Percentiles rank a stretch among this genome's conserved stretches.
Evolutionary conservation across 208 protist genomes (phyloP).

Genomic region (Baffinella frigidus): DNA sequence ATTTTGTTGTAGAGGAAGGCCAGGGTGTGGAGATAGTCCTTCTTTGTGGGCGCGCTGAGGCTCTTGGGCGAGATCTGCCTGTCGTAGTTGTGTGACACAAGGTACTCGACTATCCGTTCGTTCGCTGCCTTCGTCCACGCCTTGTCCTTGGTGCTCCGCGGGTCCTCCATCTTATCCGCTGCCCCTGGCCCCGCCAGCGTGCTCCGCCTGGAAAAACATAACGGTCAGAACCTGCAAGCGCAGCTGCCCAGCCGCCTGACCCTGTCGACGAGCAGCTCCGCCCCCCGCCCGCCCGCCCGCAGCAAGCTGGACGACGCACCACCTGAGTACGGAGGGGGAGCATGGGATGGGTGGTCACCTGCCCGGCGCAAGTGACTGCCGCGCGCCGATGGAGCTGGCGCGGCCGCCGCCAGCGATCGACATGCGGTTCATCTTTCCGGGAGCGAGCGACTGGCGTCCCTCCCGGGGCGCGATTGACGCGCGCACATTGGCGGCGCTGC

Average conservation of each 20-base stretch:
- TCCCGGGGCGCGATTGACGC: not conserved
- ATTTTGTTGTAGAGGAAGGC: constrained; percentile 62
- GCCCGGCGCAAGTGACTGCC: constrained; percentile 27
- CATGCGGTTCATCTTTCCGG: not conserved
- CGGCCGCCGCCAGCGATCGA: not conserved
- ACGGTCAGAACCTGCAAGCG: not conserved
- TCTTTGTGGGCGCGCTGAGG: constrained; percentile 58
- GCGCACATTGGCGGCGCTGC: constrained; percentile 18
- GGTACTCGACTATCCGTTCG: constrained; percentile 63
- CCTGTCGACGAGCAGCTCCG: too few species aligned
- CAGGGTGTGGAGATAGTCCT: constrained; percentile 66
- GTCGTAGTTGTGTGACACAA: constrained; percentile 64
- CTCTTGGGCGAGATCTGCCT: constrained; percentile 51
- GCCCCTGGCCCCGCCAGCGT: not conserved
- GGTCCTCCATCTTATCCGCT: constrained; percentile 38
- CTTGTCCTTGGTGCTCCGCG: constrained; percentile 44
- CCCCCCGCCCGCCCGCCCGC: too few species aligned
- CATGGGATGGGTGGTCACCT: not conserved
- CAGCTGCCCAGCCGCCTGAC: too few species aligned
- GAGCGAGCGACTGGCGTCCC: not conserved
- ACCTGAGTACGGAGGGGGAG: too few species aligned
- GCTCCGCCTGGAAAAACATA: not conserved
- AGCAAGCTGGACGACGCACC: too few species aligned
- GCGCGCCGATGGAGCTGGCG: constrained; percentile 48
- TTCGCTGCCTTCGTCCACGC: not conserved